Evolutionary conservation across 2,329 filamentous ascomycete species (phyloP), one percentile per base, ranked within the genome.

Genomic region (Elsinoe batatas): DNA sequence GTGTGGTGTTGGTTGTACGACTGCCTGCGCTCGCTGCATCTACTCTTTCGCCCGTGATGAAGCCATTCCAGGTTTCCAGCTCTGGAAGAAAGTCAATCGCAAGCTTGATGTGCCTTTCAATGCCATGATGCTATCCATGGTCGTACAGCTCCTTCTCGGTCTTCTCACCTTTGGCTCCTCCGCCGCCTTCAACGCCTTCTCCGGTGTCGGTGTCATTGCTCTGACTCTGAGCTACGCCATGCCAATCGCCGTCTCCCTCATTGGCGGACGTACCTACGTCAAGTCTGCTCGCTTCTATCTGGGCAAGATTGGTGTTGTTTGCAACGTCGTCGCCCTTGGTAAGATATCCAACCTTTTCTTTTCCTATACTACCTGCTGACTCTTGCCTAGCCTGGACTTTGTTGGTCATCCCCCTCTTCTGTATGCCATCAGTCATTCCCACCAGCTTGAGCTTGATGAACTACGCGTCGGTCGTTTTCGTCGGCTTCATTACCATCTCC

Each of bases 401-500:
- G 12, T 76, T 89, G 54, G 84, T 83, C 35, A 79, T 88, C 53
- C 84, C 85, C 1, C 78, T 88, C 13, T 88, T 88, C 75, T 88
- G 82, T 47, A 86, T 87, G 82, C 85, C 84, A 0, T 77, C 81
- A 0, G 69, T 70, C 42, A 71, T 86, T n/a, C 81, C 81, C 5
- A 81, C 85, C 37, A 77, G 76, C 0, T 69, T 76, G 5, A 66
- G 70, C 15, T 76, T 74, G 37, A 84, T 88, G 75, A 89, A 89
- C 75, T 89, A 87, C 68, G 85, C 84, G 1, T 82, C 82, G 12
- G 85, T 83, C 33, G 85, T 89, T n/a, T 87, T 88, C 62, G 78
- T 84, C 22, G 82, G 75, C 4, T 84, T 86, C 59, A 77, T 79
- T 55, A 49, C 73, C 37, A 76, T 88, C 57, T 80, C 85, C 1